Conservation (phyloP, 306 rosid genomes). For the Morella rubra region DNA sequence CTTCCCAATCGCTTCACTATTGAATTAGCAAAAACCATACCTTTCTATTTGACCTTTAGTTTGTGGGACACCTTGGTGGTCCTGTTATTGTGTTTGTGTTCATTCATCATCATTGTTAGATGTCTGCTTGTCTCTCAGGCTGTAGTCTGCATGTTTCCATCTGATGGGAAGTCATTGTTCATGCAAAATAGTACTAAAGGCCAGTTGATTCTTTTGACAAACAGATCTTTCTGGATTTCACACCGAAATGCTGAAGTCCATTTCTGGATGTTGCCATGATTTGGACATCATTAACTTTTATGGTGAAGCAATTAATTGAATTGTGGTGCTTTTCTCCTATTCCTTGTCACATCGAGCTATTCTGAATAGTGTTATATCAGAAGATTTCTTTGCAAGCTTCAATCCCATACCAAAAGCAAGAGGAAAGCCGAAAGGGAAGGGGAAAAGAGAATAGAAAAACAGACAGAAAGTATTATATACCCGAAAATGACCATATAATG, state of each 20-base stretch:
- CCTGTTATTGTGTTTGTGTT: neutral
- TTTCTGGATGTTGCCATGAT: neutral
- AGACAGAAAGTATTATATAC: neutral
- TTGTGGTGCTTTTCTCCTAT: neutral
- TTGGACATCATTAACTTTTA: neutral
- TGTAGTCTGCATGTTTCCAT: constrained; percentile 1
- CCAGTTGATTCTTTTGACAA: neutral
- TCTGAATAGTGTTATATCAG: neutral
- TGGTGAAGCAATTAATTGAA: neutral
- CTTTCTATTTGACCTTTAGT: neutral
- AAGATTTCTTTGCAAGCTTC: neutral
- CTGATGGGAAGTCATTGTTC: neutral
- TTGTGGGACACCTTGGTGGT: neutral
- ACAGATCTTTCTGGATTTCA: neutral
- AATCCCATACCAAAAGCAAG: neutral
- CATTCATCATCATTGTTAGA: neutral
- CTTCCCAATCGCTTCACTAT: neutral
- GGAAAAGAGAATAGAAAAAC: neutral
- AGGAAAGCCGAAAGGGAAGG: neutral
- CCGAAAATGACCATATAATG: no score
- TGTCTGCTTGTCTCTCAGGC: neutral
- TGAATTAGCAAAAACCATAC: neutral
- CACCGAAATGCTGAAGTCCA: neutral
- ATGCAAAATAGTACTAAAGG: neutral
- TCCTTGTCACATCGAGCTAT: neutral